Base-by-base conservation (phyloP, 2,329 filamentous ascomycete species). In the Aspergillus vadensis region DNA sequence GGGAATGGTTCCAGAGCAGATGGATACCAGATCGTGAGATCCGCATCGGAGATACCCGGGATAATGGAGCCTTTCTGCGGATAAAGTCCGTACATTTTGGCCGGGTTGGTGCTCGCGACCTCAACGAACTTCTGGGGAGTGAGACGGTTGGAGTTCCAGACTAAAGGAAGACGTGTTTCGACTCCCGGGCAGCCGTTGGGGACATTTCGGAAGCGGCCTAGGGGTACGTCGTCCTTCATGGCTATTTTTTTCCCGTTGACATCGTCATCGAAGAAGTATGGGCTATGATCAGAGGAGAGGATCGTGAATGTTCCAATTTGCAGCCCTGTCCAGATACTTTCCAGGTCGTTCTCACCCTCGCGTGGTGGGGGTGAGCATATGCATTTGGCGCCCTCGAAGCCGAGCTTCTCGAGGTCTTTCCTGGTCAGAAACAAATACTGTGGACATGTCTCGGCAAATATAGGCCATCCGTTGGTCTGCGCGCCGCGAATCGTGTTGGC, bases 401-500 rank as follows among this genome's bases (percentile, higher is more conserved):
- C 75, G 0, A 72, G 75, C 7, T 74, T 73, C 32, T 78, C 76
- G 5, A 83, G 72, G 53, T 80, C 74, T 7, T 78, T 74, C n/a
- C 80, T 77, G 1, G 82, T 81, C n/a, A 86, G 74, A 63, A 83
- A 83, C 15, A 86, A 76, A 63, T 86, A 86, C 58, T 86, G 84
- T 3, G 84, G 84, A 67, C 84, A 86, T 1, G 84, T 86, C 69
- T 86, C 83, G 1, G 81, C 84, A 63, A 83, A 82, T 21, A 86
- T 77, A 0, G 84, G 83, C 9, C 85, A 74, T 0, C 81, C 78
- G 3, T 77, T 69, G 8, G 79, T 80, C 66, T 86, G 83, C 0
- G 84, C 83, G 23, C 76, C 71, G 25, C 81, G 78, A 56, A 85
- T 81, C 58, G 81, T 78, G 5, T 73, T 69, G 9, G 82, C 79